These are phyloP conservation scores for Calonectria pteridis DNA, from an alignment of 2,329 filamentous ascomycete genomes.

Conservation along the genomic window DNA sequence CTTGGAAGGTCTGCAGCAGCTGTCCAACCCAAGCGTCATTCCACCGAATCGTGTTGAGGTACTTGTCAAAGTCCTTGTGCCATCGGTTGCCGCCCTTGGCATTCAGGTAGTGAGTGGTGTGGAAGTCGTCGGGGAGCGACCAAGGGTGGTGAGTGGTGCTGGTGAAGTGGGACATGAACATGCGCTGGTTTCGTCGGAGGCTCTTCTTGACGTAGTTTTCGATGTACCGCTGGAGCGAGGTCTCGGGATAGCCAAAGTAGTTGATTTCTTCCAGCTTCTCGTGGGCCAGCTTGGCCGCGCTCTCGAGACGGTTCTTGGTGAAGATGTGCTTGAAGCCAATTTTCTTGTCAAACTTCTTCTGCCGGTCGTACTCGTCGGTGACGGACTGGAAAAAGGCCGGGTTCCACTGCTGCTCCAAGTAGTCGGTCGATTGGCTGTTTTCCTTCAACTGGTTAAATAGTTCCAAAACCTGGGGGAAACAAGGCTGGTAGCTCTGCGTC, in stretches of 20 bases:
- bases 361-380: constrained; percentile 51
- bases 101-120: constrained; percentile 33
- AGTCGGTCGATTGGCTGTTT: constrained; percentile 34
- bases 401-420: constrained; percentile 47
- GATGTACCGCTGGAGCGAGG: constrained; percentile 46
- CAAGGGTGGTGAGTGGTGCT: constrained; percentile 53
- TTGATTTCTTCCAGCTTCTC: constrained; percentile 40
- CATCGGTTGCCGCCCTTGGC: constrained; percentile 41
- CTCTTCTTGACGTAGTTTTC: constrained; percentile 45
- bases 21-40: constrained; percentile 50
- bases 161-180: constrained; percentile 53
- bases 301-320: constrained; percentile 44
- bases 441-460: constrained; percentile 49
- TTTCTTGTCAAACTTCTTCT: constrained; percentile 47
- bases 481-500: constrained; percentile 59
- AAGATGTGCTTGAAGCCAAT: constrained; percentile 50
- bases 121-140: constrained; percentile 35
- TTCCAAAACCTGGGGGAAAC: constrained; percentile 55
- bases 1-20: constrained; percentile 49
- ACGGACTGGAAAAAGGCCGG: constrained; percentile 53
- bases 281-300: constrained; percentile 27
- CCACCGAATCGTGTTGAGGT: constrained; percentile 50
- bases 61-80: constrained; percentile 49
- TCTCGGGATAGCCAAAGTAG: constrained; percentile 53
- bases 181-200: constrained; percentile 47